Evolutionary conservation across 2,329 filamentous ascomycete genomes (phyloP), one percentile per base, ranked within the genome.

Genomic region (Diaporthe destruens): DNA sequence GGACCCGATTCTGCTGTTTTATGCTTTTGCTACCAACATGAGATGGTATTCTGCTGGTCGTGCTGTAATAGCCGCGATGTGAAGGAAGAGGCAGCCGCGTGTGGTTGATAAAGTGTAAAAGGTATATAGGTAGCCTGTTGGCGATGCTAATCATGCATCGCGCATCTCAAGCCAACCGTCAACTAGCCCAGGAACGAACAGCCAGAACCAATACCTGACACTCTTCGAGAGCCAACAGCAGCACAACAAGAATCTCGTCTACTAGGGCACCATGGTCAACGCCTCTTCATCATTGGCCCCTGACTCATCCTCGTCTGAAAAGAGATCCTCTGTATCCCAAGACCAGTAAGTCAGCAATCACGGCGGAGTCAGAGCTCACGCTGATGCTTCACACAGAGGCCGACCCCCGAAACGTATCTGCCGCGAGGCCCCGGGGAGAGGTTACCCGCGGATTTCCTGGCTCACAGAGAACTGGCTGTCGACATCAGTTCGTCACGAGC

Each of bases 401-500:
- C 68, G 32, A 23, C 68, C 68, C 6, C 6, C 55, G 16, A 70
- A 70, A 29, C 68, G 44, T 42, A 7, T 44, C 49, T 32, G 55
- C 53, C 55, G 56, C 47, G 68, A 70, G 32, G 47, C 53, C 42
- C 70, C 75, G 18, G 61, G 72, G 34, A 70, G 76, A n/a, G 70
- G 54, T 47, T 72, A 73, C 51, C 72, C 73, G 18, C 63, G 44
- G 32, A 74, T 76, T 49, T 34, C 75, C 25, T 79, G 77, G 76
- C 70, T 80, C 49, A 57, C 76, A 18, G 73, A 77, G 49, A 66
- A 72, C 36, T 80, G 77, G 76, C 54, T 75, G 8, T 49, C 59
- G 11, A 72, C 74, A 32, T 51, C 74, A 25, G 74, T 78, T 65
- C 77, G 74, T 25, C 77, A 80, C 72, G 80, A 81, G 72, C 77